A percentile compares a stretch with the other conserved stretches of the same genome.
Conservation (phyloP, 2,329 filamentous ascomycete genomes). For the Hymenoscyphus fraxineus region DNA sequence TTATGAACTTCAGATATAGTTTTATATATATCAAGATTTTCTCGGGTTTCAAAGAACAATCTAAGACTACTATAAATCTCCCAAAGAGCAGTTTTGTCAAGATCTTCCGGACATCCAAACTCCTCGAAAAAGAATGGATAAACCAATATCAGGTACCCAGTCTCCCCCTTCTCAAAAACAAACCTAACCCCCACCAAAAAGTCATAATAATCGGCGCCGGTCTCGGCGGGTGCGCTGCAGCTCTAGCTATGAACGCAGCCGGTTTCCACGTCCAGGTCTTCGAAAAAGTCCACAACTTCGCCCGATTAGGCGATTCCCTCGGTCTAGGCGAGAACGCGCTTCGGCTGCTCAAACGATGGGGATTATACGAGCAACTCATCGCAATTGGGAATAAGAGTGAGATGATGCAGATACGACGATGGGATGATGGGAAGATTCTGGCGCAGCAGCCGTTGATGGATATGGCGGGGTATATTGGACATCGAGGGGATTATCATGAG, state of each 20-base stretch:
- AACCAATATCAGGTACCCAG: conserved; percentile 16
- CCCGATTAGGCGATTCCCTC: conserved; percentile 43
- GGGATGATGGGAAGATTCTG: conserved; percentile 45
- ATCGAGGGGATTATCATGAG: conserved; percentile 44
- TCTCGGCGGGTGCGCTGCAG: conserved; percentile 46
- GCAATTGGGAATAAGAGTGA: conserved; percentile 45
- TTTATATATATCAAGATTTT: background rate
- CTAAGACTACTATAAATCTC: background rate
- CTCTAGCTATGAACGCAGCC: conserved; percentile 46
- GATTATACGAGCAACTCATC: conserved; percentile 40
- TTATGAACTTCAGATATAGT: background rate
- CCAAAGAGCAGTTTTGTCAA: background rate
- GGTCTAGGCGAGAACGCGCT: conserved; percentile 47
- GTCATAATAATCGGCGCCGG: conserved; percentile 49
- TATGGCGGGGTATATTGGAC: conserved; percentile 47
- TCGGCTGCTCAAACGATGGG: conserved; percentile 44
- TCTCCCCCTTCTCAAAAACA: background rate
- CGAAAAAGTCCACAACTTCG: conserved; percentile 43
- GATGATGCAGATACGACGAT: conserved; percentile 46
- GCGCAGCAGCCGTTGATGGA: conserved; percentile 47
- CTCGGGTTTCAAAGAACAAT: no score
- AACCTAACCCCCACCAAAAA: conserved; percentile 22
- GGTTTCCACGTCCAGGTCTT: conserved; percentile 41
- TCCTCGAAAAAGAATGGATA: background rate
- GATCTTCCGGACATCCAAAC: background rate